A percentile compares a stretch with the other conserved stretches of the same genome.
Conservation (phyloP, 202 grass and related monocot species). For the Cymbopogon flexuosus region DNA sequence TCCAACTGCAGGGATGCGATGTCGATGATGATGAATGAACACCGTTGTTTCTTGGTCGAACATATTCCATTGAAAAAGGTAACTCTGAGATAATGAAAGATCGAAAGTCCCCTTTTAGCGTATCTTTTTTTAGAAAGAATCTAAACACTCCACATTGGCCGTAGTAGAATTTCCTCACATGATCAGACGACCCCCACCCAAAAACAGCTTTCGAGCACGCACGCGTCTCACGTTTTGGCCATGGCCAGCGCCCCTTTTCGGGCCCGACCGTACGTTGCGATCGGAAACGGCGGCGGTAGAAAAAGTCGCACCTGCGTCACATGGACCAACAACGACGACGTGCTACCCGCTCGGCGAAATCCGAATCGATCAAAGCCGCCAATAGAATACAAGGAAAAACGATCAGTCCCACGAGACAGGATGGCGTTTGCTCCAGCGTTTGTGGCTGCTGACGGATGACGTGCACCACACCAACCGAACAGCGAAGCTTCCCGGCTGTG, state of each 20-base stretch:
- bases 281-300: background rate
- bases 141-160: background rate
- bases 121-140: background rate
- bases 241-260: background rate
- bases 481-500: conserved; percentile 8
- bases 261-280: background rate
- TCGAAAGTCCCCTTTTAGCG: too few relatives aligned
- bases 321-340: background rate
- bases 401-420: background rate
- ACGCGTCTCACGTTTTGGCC: conserved; percentile 1
- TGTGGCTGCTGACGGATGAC: background rate
- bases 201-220: background rate
- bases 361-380: background rate
- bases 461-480: background rate
- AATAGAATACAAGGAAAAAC: background rate
- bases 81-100: background rate
- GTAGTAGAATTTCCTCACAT: background rate
- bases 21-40: background rate
- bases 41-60: background rate
- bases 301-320: conserved; percentile 7
- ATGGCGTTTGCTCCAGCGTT: background rate
- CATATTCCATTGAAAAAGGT: background rate
- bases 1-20: background rate
- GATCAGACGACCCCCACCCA: background rate
- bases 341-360: background rate